These are phyloP conservation scores for Lyophyllum semitale DNA, from an alignment of 768 basidiomycete species.

Conservation along the genomic window DNA sequence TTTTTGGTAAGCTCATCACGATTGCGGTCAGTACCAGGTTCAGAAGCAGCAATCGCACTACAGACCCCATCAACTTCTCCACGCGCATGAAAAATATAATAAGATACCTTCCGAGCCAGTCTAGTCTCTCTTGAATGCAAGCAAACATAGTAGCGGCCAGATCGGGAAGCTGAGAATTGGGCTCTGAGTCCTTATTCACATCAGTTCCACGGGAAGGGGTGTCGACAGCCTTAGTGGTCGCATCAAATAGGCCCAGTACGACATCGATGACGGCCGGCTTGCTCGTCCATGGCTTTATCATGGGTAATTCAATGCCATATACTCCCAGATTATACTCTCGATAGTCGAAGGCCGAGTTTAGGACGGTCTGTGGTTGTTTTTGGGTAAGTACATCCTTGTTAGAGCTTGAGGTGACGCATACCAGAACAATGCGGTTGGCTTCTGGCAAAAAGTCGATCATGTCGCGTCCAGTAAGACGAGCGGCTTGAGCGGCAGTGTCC, in stretches of 20 bases:
- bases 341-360: conserved; percentile 74
- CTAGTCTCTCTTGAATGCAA: conserved; percentile 66
- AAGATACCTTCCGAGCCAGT: conserved; percentile 64
- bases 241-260: conserved; percentile 70
- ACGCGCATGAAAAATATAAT: neutral
- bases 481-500: conserved; percentile 45
- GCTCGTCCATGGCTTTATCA: conserved; percentile 86
- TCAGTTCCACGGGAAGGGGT: conserved; percentile 28
- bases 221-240: conserved; percentile 54
- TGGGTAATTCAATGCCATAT: conserved; percentile 76
- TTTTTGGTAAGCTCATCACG: conserved; percentile 60
- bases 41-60: conserved; percentile 49
- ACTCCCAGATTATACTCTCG: conserved; percentile 69
- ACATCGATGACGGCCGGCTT: conserved; percentile 65
- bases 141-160: conserved; percentile 65
- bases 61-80: neutral
- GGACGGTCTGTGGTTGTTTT: conserved; percentile 53
- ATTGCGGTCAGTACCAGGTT: conserved; percentile 55
- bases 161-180: conserved; percentile 59
- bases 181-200: conserved; percentile 32
- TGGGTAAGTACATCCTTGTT: conserved; percentile 1
- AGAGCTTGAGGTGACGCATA: conserved; percentile 36
- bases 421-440: conserved; percentile 70
- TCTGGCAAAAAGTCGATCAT: conserved; percentile 54
- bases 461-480: conserved; percentile 46